phyloP scores from a whole-genome alignment of 805 yeast genomes.

The Hemisphaericaspora nanyangensis region DNA sequence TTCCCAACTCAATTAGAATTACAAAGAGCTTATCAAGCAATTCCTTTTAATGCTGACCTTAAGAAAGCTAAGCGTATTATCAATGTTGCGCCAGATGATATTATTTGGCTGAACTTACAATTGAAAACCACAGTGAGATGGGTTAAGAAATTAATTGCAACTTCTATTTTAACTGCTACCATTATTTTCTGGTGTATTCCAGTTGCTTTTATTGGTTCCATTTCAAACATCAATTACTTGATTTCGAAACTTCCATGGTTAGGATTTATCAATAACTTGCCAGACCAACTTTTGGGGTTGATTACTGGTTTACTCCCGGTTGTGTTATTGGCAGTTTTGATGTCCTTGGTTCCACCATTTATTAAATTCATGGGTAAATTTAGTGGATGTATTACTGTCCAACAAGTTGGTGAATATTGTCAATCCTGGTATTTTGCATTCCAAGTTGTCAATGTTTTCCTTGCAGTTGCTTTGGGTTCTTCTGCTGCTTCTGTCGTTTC shows the following conservation, averaged over 20 bases:
- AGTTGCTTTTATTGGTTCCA: conserved; percentile 72
- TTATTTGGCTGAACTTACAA: conserved; percentile 77
- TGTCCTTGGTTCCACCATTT: conserved; percentile 63
- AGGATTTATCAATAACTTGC: conserved; percentile 54
- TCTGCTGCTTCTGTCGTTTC: conserved; percentile 77
- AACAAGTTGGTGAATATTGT: conserved; percentile 73
- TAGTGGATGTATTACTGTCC: conserved; percentile 68
- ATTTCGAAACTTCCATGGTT: conserved; percentile 51
- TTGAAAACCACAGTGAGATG: conserved; percentile 55
- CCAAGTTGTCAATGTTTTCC: conserved; percentile 84
- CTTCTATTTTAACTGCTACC: conserved; percentile 57
- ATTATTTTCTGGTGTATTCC: conserved; percentile 72
- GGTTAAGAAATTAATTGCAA: conserved; percentile 55
- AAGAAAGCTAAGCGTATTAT: conserved; percentile 47
- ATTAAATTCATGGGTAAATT: conserved; percentile 67
- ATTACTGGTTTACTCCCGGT: conserved; percentile 70
- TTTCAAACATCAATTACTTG: conserved; percentile 63
- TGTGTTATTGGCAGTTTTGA: conserved; percentile 57
- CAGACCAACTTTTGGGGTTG: conserved; percentile 52
- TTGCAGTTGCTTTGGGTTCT: conserved; percentile 80
- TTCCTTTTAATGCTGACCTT: conserved; percentile 52
- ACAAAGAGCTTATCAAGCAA: conserved; percentile 84
- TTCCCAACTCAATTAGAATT: conserved; percentile 83
- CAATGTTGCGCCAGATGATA: conserved; percentile 75
- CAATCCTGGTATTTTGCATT: conserved; percentile 89